Evolutionary conservation across 2,329 filamentous ascomycete species (phyloP).

Genomic region (Diaporthe sp.): DNA sequence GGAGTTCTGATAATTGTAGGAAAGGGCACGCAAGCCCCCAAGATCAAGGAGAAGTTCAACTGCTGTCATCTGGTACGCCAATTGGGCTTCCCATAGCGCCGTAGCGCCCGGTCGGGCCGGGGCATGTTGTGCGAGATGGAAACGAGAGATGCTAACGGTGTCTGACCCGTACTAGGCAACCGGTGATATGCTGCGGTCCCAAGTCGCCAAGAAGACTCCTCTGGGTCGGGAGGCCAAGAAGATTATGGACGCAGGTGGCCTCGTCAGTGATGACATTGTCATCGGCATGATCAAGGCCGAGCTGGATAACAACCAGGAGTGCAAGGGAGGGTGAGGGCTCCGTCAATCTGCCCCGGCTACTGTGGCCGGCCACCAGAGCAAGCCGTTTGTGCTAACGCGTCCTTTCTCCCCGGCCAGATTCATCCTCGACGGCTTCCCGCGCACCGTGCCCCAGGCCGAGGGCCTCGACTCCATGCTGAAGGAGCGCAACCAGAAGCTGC

Average conservation of each 20-base stretch:
- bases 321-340: constrained; percentile 86
- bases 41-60: constrained; percentile 97
- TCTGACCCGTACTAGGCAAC: constrained; percentile 76
- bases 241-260: constrained; percentile 98
- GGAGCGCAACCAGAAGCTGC: constrained; percentile 83
- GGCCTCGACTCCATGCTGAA: constrained; percentile 93
- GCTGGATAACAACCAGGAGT: constrained; percentile 93
- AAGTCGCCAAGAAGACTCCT: constrained; percentile 96
- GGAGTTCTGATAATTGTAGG: constrained; percentile 66
- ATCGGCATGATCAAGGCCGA: constrained; percentile 99
- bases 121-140: not conserved
- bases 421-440: constrained; percentile 98
- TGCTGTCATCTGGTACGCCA: constrained; percentile 92
- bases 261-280: constrained; percentile 99
- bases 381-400: constrained; percentile 44
- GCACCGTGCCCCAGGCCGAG: constrained; percentile 95
- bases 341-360: not conserved
- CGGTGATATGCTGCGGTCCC: constrained; percentile 98
- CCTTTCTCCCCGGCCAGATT: constrained; percentile 72
- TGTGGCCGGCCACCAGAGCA: constrained; percentile 32
- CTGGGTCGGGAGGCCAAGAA: constrained; percentile 98
- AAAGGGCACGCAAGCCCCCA: constrained; percentile 98
- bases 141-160: not conserved
- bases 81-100: constrained; percentile 42
- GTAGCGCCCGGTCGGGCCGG: constrained; percentile 1